Percentiles rank a stretch among this genome's conserved stretches.
phyloP scores from a whole-genome alignment of 1,284 basidiomycete species.

The Leccinum solheimii region DNA sequence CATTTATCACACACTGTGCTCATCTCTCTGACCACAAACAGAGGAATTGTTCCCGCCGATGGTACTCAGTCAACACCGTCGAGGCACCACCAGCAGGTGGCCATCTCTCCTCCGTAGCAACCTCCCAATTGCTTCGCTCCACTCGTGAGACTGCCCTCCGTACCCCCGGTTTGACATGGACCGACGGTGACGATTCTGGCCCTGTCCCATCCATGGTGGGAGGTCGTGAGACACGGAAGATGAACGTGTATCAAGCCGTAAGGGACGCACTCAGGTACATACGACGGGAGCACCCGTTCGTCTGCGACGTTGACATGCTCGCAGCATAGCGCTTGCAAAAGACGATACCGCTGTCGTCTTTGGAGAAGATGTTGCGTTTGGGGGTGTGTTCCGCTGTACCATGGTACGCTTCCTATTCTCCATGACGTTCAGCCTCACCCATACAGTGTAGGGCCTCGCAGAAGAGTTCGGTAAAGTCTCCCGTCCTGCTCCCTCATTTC shows the following conservation, averaged over 20 bases:
- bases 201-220: constrained; percentile 54
- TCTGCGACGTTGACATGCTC: constrained; percentile 3
- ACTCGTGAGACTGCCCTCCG: constrained; percentile 71
- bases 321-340: constrained; percentile 78
- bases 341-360: constrained; percentile 89
- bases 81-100: constrained; percentile 74
- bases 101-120: constrained; percentile 66
- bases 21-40: constrained; percentile 2
- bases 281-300: constrained; percentile 9
- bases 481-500: background rate
- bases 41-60: constrained; percentile 32
- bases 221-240: constrained; percentile 83
- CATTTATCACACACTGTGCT: background rate
- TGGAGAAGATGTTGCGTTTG: constrained; percentile 92
- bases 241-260: constrained; percentile 91
- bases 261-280: constrained; percentile 80
- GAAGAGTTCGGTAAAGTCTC: constrained; percentile 80
- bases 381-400: constrained; percentile 89
- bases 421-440: constrained; percentile 1
- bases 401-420: constrained; percentile 50
- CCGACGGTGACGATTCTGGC: constrained; percentile 55
- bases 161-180: constrained; percentile 71
- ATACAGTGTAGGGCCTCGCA: constrained; percentile 66
- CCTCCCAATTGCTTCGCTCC: constrained; percentile 58
- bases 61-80: constrained; percentile 42